Conservation (phyloP, 768 basidiomycete species). For the Agrocybe chaxingu region DNA sequence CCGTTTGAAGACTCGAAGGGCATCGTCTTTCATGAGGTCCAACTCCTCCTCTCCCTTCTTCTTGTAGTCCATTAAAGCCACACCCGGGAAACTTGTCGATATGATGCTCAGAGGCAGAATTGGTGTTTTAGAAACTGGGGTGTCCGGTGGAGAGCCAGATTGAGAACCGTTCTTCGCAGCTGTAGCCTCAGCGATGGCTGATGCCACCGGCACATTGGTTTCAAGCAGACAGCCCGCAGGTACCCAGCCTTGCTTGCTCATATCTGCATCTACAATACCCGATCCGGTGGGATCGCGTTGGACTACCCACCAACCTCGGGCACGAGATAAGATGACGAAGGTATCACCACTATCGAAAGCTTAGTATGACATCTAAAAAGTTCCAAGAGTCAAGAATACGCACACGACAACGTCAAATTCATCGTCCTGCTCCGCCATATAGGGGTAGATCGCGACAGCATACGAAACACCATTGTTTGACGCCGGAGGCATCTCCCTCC, state of each 20-base stretch:
- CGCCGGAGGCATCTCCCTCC: conserved; percentile 25
- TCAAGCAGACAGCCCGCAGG: conserved; percentile 96
- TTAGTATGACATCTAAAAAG: conserved; percentile 6
- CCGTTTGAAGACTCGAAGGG: conserved; percentile 90
- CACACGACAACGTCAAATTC: conserved; percentile 98
- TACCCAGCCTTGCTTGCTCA: conserved; percentile 91
- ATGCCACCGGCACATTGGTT: conserved; percentile 86
- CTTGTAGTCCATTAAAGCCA: conserved; percentile 95
- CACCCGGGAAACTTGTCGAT: conserved; percentile 95
- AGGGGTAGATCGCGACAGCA: conserved; percentile 97
- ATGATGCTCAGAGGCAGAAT: conserved; percentile 90
- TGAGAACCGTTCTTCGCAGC: conserved; percentile 49
- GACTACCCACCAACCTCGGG: conserved; percentile 99
- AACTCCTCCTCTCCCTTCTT: conserved; percentile 94
- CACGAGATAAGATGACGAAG: conserved; percentile 87
- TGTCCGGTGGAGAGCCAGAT: conserved; percentile 34
- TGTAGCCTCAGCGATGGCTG: conserved; percentile 80
- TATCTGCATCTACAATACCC: conserved; percentile 73
- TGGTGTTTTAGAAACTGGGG: conserved; percentile 60
- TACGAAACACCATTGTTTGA: conserved; percentile 72
- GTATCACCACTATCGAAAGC: conserved; percentile 69
- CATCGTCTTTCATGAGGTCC: conserved; percentile 84
- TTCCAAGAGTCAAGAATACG: conserved; percentile 28
- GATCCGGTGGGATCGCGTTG: conserved; percentile 89
- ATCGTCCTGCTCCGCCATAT: conserved; percentile 97